These are phyloP conservation scores for Ligustrum vulgare DNA, from an alignment of 257 asterid genomes.

Conservation along the genomic window DNA sequence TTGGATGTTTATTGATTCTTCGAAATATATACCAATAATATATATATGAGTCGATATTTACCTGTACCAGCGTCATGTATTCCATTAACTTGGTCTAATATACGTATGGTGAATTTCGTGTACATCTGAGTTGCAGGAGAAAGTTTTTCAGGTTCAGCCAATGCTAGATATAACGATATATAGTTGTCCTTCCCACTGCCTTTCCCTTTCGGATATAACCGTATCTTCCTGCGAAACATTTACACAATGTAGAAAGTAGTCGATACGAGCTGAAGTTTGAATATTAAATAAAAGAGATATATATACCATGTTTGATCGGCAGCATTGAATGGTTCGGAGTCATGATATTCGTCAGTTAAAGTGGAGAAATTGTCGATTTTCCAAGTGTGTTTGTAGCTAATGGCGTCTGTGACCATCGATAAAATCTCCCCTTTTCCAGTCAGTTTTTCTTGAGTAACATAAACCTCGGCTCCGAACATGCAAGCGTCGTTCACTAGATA, in stretches of 20 bases:
- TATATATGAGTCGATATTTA: constrained; percentile 19
- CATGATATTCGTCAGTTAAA: constrained; percentile 32
- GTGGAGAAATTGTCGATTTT: constrained; percentile 35
- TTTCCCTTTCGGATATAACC: constrained; percentile 55
- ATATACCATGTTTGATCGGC: constrained; percentile 53
- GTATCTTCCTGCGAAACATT: constrained; percentile 74
- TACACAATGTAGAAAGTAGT: background rate
- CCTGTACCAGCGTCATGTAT: constrained; percentile 44
- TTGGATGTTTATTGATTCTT: too few species aligned
- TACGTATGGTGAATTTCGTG: constrained; percentile 52
- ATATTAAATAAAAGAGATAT: too few species aligned
- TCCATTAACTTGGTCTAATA: constrained; percentile 45
- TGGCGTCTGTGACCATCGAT: constrained; percentile 55
- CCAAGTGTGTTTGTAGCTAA: constrained; percentile 43
- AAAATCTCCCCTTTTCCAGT: constrained; percentile 50
- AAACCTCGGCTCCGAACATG: constrained; percentile 63
- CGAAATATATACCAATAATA: too few species aligned
- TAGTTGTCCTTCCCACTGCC: constrained; percentile 48
- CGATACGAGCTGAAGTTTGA: background rate
- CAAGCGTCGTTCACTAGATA: constrained; percentile 54
- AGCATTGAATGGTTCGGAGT: constrained; percentile 49
- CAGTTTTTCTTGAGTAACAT: constrained; percentile 41
- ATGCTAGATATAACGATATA: constrained; percentile 54
- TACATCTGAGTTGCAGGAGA: constrained; percentile 41
- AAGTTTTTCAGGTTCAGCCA: constrained; percentile 52